Base-by-base conservation (phyloP, 495 filamentous ascomycete genomes). In the Physcia stellaris region DNA sequence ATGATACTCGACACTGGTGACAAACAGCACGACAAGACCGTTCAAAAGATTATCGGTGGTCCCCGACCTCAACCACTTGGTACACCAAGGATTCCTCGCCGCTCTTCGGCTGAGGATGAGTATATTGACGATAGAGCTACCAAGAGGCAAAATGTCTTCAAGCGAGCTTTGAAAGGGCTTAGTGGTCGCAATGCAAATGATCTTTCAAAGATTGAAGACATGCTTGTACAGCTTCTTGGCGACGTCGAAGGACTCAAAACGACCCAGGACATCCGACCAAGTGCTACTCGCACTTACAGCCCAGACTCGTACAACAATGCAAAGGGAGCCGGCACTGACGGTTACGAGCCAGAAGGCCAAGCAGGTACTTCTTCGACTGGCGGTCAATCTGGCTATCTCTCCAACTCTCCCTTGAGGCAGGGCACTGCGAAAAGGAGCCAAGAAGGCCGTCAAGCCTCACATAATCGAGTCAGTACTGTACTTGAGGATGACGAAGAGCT, bases 201-300 rank as follows among this genome's bases (percentile, higher is more conserved):
- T 49, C 67, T 99, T 15, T 64, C 75, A 39, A 85, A 82, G 56
- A 93, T 99, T 48, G 92, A 99, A 61, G 83, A 81, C 20, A 93
- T 99, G 86, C 68, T 99, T 29, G 80, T 83, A 42, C 85, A 90
- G 53, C 66, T 99, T 23, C 74, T 96, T 22, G 81, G 71, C 36
- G 87, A 99, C 52, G 86, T 99, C 17, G 86, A 94, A 50, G 79
- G 76, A 24, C 64, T 99, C 34, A 93, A 93, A 47, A 70, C 73
- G 23, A 71, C 51, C 15, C 68, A 74, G 38, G 64, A 61, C 33
- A 42, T 53, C 21, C 39, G 48, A 22, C 48, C 42, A 10, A 32
- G 43, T 10, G 52, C 53, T 32, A 53, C 28, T 18, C 22, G 37
- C 42, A 45, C 30, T 43, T 50, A 45, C 45, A 70, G 67, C 49